Conservation (phyloP, 352 stramenopile species). For the Plasmopara halstedii region DNA sequence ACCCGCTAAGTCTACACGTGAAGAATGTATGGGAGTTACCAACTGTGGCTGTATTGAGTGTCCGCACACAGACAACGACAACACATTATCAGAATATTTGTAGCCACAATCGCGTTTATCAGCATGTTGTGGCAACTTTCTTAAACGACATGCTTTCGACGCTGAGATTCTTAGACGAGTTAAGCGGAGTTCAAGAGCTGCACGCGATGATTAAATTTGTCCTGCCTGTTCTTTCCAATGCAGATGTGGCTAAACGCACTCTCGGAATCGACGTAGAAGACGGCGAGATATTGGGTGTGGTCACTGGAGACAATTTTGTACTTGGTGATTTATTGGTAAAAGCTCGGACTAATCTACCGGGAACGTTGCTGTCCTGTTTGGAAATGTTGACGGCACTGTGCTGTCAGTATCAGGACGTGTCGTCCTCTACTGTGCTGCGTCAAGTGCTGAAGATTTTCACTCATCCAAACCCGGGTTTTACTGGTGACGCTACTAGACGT, state of each 20-base stretch:
- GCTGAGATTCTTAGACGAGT: constrained; percentile 46
- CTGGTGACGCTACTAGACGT: background rate
- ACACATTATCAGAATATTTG: background rate
- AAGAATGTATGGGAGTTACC: constrained; percentile 32
- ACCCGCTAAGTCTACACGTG: constrained; percentile 13
- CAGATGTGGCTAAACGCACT: constrained; percentile 27
- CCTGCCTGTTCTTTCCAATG: constrained; percentile 35
- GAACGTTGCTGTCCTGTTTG: constrained; percentile 36
- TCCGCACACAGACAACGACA: constrained; percentile 1
- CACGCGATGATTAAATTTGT: constrained; percentile 65
- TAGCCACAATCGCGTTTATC: constrained; percentile 28
- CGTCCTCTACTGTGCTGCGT: constrained; percentile 28
- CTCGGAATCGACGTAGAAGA: constrained; percentile 21
- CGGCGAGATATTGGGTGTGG: constrained; percentile 8
- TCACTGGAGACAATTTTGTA: constrained; percentile 1
- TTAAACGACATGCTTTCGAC: constrained; percentile 45
- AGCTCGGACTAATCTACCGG: constrained; percentile 25
- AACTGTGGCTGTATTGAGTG: constrained; percentile 6
- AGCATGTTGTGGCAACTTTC: constrained; percentile 48
- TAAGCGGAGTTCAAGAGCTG: constrained; percentile 34
- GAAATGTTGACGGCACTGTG: constrained; percentile 45
- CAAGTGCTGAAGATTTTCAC: constrained; percentile 46
- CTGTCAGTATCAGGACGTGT: constrained; percentile 20
- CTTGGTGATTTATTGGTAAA: constrained; percentile 27
- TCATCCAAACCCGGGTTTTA: background rate